These are phyloP conservation scores for Boletus subcaerulescens DNA, from an alignment of 768 basidiomycete genomes.

Conservation along the genomic window DNA sequence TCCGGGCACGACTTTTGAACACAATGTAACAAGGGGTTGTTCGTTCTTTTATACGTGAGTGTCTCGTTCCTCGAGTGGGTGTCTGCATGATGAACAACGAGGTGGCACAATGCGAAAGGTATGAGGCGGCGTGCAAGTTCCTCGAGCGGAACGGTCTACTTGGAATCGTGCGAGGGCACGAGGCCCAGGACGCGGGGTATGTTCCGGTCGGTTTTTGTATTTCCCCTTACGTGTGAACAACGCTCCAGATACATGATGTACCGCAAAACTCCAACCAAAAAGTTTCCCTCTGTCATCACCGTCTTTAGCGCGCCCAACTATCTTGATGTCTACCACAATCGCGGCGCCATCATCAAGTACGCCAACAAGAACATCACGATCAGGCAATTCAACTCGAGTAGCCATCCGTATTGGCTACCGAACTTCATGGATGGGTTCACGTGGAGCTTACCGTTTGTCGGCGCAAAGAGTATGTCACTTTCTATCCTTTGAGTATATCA, in stretches of 20 bases:
- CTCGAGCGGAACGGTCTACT: slow-evolving; percentile 87
- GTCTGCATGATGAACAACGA: not conserved
- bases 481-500: not conserved
- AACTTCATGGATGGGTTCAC: slow-evolving; percentile 99
- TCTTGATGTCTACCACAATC: slow-evolving; percentile 95
- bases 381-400: slow-evolving; percentile 75
- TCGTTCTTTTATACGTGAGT: slow-evolving; percentile 90
- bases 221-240: not conserved
- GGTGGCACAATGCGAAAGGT: slow-evolving; percentile 39
- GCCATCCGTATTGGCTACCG: slow-evolving; percentile 93
- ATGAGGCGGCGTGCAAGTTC: slow-evolving; percentile 93
- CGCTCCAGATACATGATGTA: slow-evolving; percentile 81
- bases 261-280: slow-evolving; percentile 90
- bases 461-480: slow-evolving; percentile 81
- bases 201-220: slow-evolving; percentile 16
- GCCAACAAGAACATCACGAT: slow-evolving; percentile 97
- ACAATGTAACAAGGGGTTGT: slow-evolving; percentile 87
- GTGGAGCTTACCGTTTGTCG: slow-evolving; percentile 97
- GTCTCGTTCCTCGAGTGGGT: not conserved
- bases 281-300: slow-evolving; percentile 96
- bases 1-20: slow-evolving; percentile 60
- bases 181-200: slow-evolving; percentile 96
- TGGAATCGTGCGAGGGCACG: slow-evolving; percentile 93
- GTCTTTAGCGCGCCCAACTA: slow-evolving; percentile 99
- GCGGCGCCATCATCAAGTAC: slow-evolving; percentile 96